Conservation (phyloP, 2,329 filamentous ascomycete genomes). For the Ophiostoma montium region DNA sequence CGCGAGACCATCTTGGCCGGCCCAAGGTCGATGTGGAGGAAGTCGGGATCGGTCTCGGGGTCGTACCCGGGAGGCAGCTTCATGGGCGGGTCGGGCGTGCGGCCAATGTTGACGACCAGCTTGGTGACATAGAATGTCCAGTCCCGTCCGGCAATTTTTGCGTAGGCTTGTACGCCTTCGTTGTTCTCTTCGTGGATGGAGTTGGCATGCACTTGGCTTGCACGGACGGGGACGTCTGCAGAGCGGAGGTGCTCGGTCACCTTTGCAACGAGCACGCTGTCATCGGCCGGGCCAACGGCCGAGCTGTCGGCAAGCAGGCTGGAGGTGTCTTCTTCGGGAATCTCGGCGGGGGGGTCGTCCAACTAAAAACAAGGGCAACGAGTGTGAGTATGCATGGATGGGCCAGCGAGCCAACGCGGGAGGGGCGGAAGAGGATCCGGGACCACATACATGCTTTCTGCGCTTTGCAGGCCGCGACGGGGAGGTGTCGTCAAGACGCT, state of each 20-base stretch:
- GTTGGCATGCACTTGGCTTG: constrained; percentile 49
- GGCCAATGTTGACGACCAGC: constrained; percentile 62
- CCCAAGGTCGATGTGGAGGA: constrained; percentile 76
- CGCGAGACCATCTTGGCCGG: constrained; percentile 72
- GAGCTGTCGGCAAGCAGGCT: constrained; percentile 28
- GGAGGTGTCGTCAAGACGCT: constrained; percentile 34
- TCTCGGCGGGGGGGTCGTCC: constrained; percentile 28
- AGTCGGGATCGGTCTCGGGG: constrained; percentile 31
- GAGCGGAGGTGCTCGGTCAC: constrained; percentile 36
- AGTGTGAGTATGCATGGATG: constrained; percentile 1
- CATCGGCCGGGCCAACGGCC: constrained; percentile 26
- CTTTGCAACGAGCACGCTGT: constrained; percentile 41
- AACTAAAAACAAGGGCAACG: constrained; percentile 18
- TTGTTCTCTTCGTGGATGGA: constrained; percentile 46
- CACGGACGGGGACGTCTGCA: constrained; percentile 37
- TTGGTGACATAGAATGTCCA: constrained; percentile 78
- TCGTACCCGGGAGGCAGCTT: constrained; percentile 25
- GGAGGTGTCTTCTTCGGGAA: constrained; percentile 31
- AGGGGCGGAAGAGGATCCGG: neutral
- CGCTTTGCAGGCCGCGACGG: constrained; percentile 49
- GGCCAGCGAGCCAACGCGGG: neutral
- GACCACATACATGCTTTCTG: constrained; percentile 40
- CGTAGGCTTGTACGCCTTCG: constrained; percentile 58
- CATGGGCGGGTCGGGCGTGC: constrained; percentile 40
- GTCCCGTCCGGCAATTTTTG: constrained; percentile 66